These are phyloP conservation scores for Betula pendula DNA, from an alignment of 306 rosid species.

Conservation along the genomic window DNA sequence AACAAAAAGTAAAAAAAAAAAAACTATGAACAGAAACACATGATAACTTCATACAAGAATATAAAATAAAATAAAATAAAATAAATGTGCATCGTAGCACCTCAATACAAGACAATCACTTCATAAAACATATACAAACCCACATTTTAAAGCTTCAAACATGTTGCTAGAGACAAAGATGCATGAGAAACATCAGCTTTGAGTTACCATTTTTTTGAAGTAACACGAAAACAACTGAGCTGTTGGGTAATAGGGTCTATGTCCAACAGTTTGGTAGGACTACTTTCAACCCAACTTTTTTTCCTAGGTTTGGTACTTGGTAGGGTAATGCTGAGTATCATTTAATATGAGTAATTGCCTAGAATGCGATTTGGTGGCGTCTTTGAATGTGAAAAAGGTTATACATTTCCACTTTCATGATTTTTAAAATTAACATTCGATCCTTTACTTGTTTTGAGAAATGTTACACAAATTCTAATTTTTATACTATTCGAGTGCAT, in stretches of 20 bases:
- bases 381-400: too few relatives aligned
- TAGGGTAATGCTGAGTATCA: too few relatives aligned
- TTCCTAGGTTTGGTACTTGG: too few relatives aligned
- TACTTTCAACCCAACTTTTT: constrained; percentile 79
- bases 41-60: not conserved
- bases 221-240: constrained; percentile 42
- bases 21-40: not conserved
- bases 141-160: not conserved
- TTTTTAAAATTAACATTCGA: too few relatives aligned
- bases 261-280: constrained; percentile 85
- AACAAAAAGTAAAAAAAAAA: not conserved
- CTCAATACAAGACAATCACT: not conserved
- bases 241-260: constrained; percentile 70
- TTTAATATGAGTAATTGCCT: too few relatives aligned
- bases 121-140: not conserved
- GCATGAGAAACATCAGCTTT: not conserved
- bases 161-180: not conserved
- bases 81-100: not conserved
- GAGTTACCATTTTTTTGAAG: not conserved
- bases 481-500: too few relatives aligned
- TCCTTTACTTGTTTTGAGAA: too few relatives aligned
- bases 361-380: too few relatives aligned
- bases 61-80: not conserved
- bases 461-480: too few relatives aligned
- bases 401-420: too few relatives aligned